Percentiles rank a stretch among this genome's conserved stretches.
Conservation (phyloP, 73 alveolate genomes). For the Durusdinium trenchii region DNA sequence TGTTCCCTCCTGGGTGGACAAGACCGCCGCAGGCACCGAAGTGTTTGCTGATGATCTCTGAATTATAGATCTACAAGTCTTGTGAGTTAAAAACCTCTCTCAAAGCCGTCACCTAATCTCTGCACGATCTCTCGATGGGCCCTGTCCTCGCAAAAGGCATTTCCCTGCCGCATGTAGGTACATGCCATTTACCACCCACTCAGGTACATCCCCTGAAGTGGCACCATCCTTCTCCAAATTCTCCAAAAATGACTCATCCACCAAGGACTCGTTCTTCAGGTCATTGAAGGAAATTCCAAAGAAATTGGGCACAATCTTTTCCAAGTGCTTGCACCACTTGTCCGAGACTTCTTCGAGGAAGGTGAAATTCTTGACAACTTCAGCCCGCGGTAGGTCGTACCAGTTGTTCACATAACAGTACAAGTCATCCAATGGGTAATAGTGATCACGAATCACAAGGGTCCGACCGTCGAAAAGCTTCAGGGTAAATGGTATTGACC, state of each 20-base stretch:
- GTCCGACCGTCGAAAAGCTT: conserved; percentile 38
- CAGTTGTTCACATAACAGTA: conserved; percentile 47
- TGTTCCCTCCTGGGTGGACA: neutral
- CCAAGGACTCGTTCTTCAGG: neutral
- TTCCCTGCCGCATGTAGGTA: conserved; percentile 40
- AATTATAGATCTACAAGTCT: no score
- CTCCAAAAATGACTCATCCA: neutral
- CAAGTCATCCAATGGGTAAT: conserved; percentile 34
- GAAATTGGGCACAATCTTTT: neutral
- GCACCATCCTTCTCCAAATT: neutral
- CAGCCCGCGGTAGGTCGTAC: neutral
- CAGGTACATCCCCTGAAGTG: neutral
- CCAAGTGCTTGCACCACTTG: neutral
- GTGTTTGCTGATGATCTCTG: no score
- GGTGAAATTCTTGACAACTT: neutral
- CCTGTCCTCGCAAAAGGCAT: conserved; percentile 50
- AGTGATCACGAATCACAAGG: conserved; percentile 32
- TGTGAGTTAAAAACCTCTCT: no score
- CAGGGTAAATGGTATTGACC: conserved; percentile 22
- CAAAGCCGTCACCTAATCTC: no score
- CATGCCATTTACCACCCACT: conserved; percentile 24
- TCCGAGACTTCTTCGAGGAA: conserved; percentile 48
- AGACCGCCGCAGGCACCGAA: no score
- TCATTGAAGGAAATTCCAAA: neutral
- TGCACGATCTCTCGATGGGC: no score